Evolutionary conservation across 106 monocot genomes (phyloP).

Genomic region (Dendrobium chrysotoxum): DNA sequence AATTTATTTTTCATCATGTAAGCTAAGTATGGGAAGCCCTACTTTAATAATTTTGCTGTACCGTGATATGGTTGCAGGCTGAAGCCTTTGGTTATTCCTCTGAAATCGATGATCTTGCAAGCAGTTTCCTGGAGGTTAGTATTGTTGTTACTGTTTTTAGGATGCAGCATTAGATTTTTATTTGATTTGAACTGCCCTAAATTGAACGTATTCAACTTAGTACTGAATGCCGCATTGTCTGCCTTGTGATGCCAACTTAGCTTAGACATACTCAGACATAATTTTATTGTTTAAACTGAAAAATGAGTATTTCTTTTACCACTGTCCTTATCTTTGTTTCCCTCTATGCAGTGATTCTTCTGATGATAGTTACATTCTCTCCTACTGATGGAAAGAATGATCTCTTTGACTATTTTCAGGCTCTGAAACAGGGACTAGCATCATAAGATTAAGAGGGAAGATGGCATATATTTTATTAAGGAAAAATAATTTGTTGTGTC

Average conservation of each 20-base stretch:
- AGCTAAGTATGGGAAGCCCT: background rate
- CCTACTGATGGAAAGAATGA: background rate
- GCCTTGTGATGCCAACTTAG: background rate
- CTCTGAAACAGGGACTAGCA: background rate
- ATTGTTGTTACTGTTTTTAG: background rate
- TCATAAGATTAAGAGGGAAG: background rate
- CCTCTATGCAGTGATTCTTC: background rate
- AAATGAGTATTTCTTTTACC: background rate
- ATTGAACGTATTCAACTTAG: background rate
- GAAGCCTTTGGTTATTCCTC: conserved; percentile 40
- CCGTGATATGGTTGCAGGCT: conserved; percentile 19
- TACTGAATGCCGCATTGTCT: background rate
- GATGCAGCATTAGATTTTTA: background rate
- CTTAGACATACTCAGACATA: background rate
- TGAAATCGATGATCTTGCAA: conserved; percentile 57
- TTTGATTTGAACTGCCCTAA: background rate
- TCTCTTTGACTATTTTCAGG: background rate
- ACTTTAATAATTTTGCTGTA: background rate
- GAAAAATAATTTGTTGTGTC: background rate
- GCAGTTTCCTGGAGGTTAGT: conserved; percentile 45
- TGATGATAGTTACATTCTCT: background rate
- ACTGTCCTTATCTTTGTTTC: background rate
- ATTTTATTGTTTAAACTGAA: background rate
- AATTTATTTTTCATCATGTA: background rate
- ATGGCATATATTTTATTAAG: background rate